Evolutionary conservation across 371 early-diverging fungal species (phyloP), one percentile per base, ranked within the genome.

Genomic region (Saksenaea oblongispora): DNA sequence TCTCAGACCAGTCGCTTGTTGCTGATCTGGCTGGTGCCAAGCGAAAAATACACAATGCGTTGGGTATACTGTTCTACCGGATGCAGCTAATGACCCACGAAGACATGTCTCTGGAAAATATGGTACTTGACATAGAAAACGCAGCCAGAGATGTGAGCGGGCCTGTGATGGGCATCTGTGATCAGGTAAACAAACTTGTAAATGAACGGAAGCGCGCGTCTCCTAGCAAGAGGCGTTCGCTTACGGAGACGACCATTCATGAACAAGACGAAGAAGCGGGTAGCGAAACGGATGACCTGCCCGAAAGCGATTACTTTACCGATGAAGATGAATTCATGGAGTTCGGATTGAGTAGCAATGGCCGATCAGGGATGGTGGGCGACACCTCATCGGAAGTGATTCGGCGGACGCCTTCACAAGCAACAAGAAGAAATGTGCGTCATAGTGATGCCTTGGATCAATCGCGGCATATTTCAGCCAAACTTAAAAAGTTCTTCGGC

Each of bases 401-500:
- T 22, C 51, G 51, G n/a, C 26, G 51, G 24, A 22, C 51, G 7
- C 51, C 51, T 18, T 47, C 51, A 22, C 51, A 47, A 22, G 17
- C 51, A 22, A 47, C 51, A 22, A 47, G 51, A 22, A 47, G 51
- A 47, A 47, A 22, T 22, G 51, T 47, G 4, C 51, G 51, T 10
- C 51, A 47, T 47, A 47, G 51, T 22, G 51, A 47, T 17, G 51
- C 51, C 22, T 47, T 47, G 24, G 22, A 47, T 47, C 51, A 47
- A 2, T 22, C 51, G 22, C n/a, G n/a, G 51, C 22, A 47, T 22
- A 47, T 47, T 22, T 47, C 51, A 22, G 66, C 70, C 56, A 89
- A 89, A 64, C 67, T 86, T 18, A 80, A 80, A 66, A 83, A 84
- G 62, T 87, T 89, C 73, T 89, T 89, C 74, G 89, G 89, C 7